Evolutionary conservation across 176 grass and related monocot species (phyloP), one percentile per base, ranked within the genome.

Genomic region (Oryza punctata): DNA sequence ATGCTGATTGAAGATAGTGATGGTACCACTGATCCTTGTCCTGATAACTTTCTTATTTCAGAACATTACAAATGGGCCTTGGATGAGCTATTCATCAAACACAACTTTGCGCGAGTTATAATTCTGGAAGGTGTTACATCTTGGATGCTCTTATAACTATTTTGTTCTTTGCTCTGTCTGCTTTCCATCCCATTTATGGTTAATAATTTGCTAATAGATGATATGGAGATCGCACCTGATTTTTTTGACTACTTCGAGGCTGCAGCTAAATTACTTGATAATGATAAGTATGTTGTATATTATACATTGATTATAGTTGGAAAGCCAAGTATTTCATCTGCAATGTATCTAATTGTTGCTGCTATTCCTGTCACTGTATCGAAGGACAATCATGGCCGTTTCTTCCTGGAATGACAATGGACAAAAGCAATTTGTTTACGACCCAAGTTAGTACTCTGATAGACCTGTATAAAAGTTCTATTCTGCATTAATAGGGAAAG

Each of bases 391-490:
- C 82, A 99, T 99, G 96, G 96, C 93, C 28, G 93, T 99, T 86
- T 96, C 96, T 61, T 99, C 96, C 61, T 99, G 96, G 96, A 99
- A 99, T 35, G 93, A 99, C 74, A 99, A 96, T 86, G 96, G 96
- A 46, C 96, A 99, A 87, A 83, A 85, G 29, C 89, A 99, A 71
- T 99, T 99, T 32, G 96, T 99, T 82, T 67, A 92, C 75, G 91
- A 99, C 72, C 86, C 91, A 90, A 77, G 96, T 99, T 83, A 92
- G 90, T 93, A 26, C 29, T 38, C 38, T 80, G 75, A 77, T 52
- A 63, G 59, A 14, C 24, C 18, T 59, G 7, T 61, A 45, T 88
- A 72, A 0, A 43, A 50, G 25, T 74, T 73, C 59, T n/a, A 59
- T 73, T 82, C 13, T 43, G 41, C 70, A 74, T 79, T 37, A 77